These are phyloP conservation scores for Tolypocladium tropicale DNA, from an alignment of 2,329 filamentous ascomycete species.

Conservation along the genomic window DNA sequence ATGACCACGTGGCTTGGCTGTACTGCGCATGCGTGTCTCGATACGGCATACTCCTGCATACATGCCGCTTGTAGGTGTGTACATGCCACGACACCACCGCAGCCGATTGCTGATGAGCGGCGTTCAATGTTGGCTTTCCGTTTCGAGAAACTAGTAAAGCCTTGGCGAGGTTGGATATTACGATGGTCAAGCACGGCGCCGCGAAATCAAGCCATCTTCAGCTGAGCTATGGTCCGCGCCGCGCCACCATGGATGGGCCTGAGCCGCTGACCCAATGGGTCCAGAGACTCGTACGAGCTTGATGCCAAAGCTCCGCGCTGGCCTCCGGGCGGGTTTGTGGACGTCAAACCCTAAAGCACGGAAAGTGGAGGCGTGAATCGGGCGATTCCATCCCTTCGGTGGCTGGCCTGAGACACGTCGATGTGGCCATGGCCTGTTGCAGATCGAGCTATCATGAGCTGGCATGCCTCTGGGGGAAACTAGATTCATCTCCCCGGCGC, in stretches of 20 bases:
- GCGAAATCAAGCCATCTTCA: not conserved
- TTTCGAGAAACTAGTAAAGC: too few species aligned
- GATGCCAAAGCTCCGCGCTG: not conserved
- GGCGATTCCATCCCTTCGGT: slow-evolving; percentile 1
- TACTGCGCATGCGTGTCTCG: not conserved
- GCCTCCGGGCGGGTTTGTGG: not conserved
- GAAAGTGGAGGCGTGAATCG: not conserved
- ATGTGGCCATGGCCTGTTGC: slow-evolving; percentile 1
- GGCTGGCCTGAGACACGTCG: slow-evolving; percentile 1
- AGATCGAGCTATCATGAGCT: not conserved
- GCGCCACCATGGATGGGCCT: not conserved
- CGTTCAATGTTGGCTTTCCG: not conserved
- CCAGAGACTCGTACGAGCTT: not conserved
- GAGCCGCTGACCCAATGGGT: not conserved
- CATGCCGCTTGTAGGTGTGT: not conserved
- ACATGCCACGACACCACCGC: not conserved
- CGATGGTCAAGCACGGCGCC: not conserved
- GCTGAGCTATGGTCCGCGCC: not conserved
- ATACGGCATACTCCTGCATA: not conserved
- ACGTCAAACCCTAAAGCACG: not conserved
- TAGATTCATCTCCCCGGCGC: not conserved
- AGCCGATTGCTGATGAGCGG: not conserved
- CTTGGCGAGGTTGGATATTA: too few species aligned
- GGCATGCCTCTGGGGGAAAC: not conserved
- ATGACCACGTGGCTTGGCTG: not conserved